These are phyloP conservation scores for Leccinum ponderosum DNA, from an alignment of 1,284 basidiomycete genomes.

Conservation along the genomic window DNA sequence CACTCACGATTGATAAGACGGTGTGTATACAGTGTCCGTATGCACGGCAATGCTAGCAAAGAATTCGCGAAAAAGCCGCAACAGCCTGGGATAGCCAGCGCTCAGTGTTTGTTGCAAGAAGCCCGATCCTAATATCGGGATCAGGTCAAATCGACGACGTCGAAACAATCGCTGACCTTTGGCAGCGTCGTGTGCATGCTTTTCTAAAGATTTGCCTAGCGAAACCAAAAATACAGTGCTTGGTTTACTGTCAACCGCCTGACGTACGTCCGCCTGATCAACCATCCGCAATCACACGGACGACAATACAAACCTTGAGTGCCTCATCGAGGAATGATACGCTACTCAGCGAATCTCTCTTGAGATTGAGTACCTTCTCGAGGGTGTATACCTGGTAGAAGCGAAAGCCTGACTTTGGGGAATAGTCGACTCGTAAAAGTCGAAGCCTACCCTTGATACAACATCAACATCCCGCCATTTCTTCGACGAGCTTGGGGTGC, in stretches of 20 bases:
- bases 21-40: constrained; percentile 89
- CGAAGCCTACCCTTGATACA: constrained; percentile 59
- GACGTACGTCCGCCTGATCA: constrained; percentile 6
- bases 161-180: constrained; percentile 54
- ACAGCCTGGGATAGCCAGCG: constrained; percentile 79
- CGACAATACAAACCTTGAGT: constrained; percentile 66
- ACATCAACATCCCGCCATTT: constrained; percentile 82
- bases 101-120: constrained; percentile 89
- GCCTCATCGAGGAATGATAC: constrained; percentile 87
- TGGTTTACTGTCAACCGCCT: constrained; percentile 88
- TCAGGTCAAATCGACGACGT: constrained; percentile 1
- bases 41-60: constrained; percentile 93
- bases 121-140: constrained; percentile 55
- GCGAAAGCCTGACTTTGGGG: constrained; percentile 1
- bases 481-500: constrained; percentile 83
- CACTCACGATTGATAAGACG: constrained; percentile 79
- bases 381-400: constrained; percentile 82
- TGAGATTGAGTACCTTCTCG: constrained; percentile 89
- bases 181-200: constrained; percentile 72
- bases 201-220: constrained; percentile 77
- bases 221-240: constrained; percentile 91
- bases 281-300: not conserved
- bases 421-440: not conserved
- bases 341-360: constrained; percentile 80
- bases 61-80: constrained; percentile 93